These are phyloP conservation scores for Ramalina intermedia DNA, from an alignment of 495 filamentous ascomycete species.

Conservation along the genomic window DNA sequence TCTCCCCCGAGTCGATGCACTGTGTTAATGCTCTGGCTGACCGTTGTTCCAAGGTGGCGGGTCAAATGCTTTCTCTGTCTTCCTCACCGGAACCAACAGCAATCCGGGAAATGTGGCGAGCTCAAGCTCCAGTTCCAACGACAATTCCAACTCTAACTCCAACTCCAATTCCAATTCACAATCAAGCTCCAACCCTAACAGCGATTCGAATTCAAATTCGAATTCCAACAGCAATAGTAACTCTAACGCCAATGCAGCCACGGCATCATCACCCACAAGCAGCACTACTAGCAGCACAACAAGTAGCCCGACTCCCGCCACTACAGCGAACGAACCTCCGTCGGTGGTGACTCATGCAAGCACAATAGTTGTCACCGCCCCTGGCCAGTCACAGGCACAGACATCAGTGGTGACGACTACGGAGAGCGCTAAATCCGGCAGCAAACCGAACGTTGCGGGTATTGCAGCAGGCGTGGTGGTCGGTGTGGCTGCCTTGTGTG, in stretches of 20 bases:
- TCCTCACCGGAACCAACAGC: conserved; percentile 26
- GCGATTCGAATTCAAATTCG: conserved; percentile 5
- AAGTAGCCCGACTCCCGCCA: conserved; percentile 1
- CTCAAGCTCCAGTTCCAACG: conserved; percentile 7
- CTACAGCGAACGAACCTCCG: conserved; percentile 4
- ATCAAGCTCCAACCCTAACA: conserved; percentile 7
- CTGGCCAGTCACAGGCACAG: conserved; percentile 14
- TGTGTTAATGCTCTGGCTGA: background rate
- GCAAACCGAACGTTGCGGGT: conserved; percentile 48
- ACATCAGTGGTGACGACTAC: conserved; percentile 8
- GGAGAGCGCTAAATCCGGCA: conserved; percentile 3
- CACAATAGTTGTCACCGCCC: conserved; percentile 27
- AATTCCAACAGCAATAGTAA: background rate
- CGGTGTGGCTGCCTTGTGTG: conserved; percentile 56
- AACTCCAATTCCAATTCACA: conserved; percentile 1
- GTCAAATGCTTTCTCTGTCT: conserved; percentile 25
- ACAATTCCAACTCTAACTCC: conserved; percentile 3
- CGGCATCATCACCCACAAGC: background rate
- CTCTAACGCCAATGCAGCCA: conserved; percentile 1
- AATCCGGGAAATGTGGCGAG: conserved; percentile 16
- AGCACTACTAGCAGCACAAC: background rate
- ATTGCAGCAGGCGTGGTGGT: conserved; percentile 85
- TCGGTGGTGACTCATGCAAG: conserved; percentile 21
- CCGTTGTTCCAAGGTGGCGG: conserved; percentile 28
- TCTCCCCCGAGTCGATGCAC: background rate